Conservation (phyloP, 2,329 filamentous ascomycete genomes). For the Hirsutella thompsonii region DNA sequence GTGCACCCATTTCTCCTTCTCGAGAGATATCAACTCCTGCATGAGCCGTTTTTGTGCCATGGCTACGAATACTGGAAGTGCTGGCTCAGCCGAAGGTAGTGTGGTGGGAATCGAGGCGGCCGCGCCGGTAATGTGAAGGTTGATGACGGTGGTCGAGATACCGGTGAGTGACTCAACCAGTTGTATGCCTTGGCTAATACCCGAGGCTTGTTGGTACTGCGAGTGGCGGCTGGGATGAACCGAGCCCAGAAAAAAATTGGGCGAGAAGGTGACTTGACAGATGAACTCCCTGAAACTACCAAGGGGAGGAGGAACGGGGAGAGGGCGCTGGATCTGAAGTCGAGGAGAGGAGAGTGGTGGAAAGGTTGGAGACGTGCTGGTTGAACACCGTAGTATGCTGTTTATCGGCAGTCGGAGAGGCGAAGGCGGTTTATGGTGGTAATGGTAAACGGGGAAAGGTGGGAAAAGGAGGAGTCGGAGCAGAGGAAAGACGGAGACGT, state of each 20-base stretch:
- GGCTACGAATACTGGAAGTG: neutral
- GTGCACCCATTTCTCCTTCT: constrained; percentile 87
- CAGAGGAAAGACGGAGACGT: neutral
- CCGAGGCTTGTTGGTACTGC: no score
- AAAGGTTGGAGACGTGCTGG: neutral
- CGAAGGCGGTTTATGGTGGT: neutral
- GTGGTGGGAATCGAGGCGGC: neutral
- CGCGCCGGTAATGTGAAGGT: neutral
- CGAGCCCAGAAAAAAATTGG: no score
- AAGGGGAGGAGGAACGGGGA: no score
- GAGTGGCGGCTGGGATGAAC: no score
- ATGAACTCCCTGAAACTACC: no score
- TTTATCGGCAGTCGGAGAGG: neutral
- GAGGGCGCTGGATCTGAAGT: no score
- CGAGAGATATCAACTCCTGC: constrained; percentile 71
- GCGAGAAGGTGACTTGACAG: no score
- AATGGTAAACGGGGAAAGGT: neutral
- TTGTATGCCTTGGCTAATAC: no score
- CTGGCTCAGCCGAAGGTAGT: neutral
- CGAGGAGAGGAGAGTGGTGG: neutral
- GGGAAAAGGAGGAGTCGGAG: neutral
- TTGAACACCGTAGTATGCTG: neutral
- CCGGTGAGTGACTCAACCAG: no score
- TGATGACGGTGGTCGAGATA: no score
- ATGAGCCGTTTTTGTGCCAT: constrained; percentile 65